phyloP scores from a whole-genome alignment of 2,329 filamentous ascomycete genomes.

The Colletotrichum magnum region DNA sequence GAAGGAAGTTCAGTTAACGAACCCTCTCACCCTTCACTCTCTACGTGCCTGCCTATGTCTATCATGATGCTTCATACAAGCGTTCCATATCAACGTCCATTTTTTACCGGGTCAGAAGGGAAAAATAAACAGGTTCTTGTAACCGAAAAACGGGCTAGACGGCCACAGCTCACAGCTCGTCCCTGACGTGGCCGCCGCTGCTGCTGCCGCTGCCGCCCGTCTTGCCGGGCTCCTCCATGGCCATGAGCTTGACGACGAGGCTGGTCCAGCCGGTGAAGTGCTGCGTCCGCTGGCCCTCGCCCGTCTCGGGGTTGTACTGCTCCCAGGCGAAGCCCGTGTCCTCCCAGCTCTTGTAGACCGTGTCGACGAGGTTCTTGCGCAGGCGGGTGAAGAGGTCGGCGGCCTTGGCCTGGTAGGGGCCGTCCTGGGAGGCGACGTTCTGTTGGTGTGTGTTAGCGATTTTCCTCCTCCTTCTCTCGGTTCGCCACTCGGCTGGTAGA shows the following conservation, averaged over 20 bases:
- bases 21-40: no score
- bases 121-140: constrained; percentile 1
- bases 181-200: constrained; percentile 50
- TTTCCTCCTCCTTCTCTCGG: no score
- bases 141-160: neutral
- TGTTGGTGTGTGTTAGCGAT: constrained; percentile 47
- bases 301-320: constrained; percentile 96
- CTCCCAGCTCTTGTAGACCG: constrained; percentile 89
- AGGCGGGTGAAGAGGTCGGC: constrained; percentile 81
- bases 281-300: constrained; percentile 93
- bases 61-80: constrained; percentile 26
- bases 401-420: constrained; percentile 79
- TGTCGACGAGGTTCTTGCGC: constrained; percentile 88
- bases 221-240: constrained; percentile 80
- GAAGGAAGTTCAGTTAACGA: no score
- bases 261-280: constrained; percentile 99
- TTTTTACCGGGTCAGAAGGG: no score
- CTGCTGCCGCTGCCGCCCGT: constrained; percentile 41
- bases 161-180: constrained; percentile 60
- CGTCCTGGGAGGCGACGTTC: constrained; percentile 75
- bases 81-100: neutral
- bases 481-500: no score
- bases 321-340: constrained; percentile 98
- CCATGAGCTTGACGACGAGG: constrained; percentile 96
- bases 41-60: neutral